These are phyloP conservation scores for Brassica rapa DNA, from an alignment of 345 rosid species.

Conservation along the genomic window DNA sequence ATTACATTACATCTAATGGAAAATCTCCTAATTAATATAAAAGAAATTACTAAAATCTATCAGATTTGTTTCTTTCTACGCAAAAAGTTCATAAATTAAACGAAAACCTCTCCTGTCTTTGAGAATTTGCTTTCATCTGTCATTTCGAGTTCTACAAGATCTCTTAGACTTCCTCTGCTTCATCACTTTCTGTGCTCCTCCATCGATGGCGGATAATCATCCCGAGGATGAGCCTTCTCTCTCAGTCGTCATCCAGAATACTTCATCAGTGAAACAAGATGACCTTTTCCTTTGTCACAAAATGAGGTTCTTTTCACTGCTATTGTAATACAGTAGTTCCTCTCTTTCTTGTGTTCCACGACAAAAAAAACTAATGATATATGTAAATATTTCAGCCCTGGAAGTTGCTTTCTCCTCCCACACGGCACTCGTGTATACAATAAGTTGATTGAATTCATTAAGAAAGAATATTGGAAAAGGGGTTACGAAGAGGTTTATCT, in stretches of 20 bases:
- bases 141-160: neutral
- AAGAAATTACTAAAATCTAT: neutral
- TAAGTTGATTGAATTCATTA: constrained; percentile 78
- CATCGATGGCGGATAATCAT: neutral
- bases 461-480: constrained; percentile 69
- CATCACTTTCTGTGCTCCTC: neutral
- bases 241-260: neutral
- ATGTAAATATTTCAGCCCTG: constrained; percentile 67
- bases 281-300: constrained; percentile 86
- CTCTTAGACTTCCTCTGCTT: neutral
- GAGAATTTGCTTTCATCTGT: neutral
- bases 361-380: constrained; percentile 4
- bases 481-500: constrained; percentile 84
- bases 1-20: neutral
- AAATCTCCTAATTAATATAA: neutral
- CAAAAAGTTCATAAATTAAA: neutral
- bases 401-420: constrained; percentile 98
- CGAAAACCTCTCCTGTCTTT: neutral
- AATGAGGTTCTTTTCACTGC: constrained; percentile 48
- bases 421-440: constrained; percentile 86
- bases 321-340: neutral
- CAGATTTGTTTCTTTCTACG: neutral
- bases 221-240: neutral
- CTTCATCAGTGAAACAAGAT: neutral
- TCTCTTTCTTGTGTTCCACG: constrained; percentile 7